phyloP scores from a whole-genome alignment of 345 rosid genomes.

The Isatis tinctoria region DNA sequence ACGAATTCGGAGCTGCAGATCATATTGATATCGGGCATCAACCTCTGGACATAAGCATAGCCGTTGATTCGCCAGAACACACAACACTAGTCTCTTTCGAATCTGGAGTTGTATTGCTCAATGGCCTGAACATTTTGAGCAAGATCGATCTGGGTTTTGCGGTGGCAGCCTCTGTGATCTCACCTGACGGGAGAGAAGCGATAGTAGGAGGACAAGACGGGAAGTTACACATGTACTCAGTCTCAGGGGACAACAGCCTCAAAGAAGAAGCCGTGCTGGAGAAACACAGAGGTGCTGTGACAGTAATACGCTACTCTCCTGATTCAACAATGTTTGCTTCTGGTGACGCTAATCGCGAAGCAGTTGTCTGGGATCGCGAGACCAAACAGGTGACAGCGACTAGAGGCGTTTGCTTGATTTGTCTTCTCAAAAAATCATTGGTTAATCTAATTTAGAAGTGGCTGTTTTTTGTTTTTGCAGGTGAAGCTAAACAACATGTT shows the following conservation, averaged over 20 bases:
- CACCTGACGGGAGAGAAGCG: constrained; percentile 69
- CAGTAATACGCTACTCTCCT: constrained; percentile 61
- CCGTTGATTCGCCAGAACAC: constrained; percentile 36
- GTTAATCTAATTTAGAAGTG: background rate
- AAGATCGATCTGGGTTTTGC: constrained; percentile 49
- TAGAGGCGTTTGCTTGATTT: background rate
- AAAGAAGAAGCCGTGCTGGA: constrained; percentile 59
- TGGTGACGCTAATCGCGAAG: constrained; percentile 61
- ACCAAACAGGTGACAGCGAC: constrained; percentile 49
- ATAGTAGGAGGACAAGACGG: constrained; percentile 72
- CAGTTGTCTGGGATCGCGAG: constrained; percentile 62
- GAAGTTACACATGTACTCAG: constrained; percentile 60
- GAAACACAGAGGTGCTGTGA: constrained; percentile 67
- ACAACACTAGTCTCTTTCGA: constrained; percentile 48
- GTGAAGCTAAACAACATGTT: constrained; percentile 76
- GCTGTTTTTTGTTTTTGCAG: constrained; percentile 29
- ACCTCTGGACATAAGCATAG: constrained; percentile 60
- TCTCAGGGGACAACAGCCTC: constrained; percentile 44
- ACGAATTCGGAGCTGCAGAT: constrained; percentile 46
- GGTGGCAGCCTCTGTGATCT: constrained; percentile 57
- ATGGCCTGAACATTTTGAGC: constrained; percentile 42
- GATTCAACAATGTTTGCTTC: constrained; percentile 77
- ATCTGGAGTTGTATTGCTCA: constrained; percentile 56
- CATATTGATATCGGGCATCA: constrained; percentile 52
- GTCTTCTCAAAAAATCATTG: background rate